Base-by-base conservation (phyloP, 768 basidiomycete genomes). In the Lentinula guzmanii region DNA sequence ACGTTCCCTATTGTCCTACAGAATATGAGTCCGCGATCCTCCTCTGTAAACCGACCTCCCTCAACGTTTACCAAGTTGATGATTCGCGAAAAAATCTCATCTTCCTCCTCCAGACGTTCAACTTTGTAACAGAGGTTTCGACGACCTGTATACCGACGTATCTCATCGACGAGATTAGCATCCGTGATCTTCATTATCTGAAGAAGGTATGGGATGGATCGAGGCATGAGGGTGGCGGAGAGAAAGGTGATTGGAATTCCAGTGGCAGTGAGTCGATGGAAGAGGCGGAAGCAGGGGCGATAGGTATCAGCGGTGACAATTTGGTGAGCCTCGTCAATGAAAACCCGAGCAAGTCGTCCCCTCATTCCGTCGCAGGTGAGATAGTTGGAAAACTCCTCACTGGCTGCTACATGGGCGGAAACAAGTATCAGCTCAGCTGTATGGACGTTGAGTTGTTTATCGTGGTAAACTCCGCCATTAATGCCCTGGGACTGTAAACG, bases 191-290 rank as follows among this genome's bases (percentile, higher is more conserved):
- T 6, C 50, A 60, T 2, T 4, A 16, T 11, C 16, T 52, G n/a
- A 8, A 51, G 51, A 10, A 60, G 52, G 2, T 3, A 5, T 33
- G 50, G 59, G 11, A 60, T 34, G 16, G 35, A 51, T 39, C 34
- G 37, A 16, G 59, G 59, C 48, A 60, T 52, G 3, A 60, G 9
- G 5, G 59, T 39, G 10, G 4, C 59, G 4, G 59, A 60, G 2
- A 60, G 59, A 24, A 52, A 41, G 10, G 59, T 60, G 16, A 60
- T 16, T 11, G 59, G 59, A 28, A 60, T 37, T 7, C 50, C 35
- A 5, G 11, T 3, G 1, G 5, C 18, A 3, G 34, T 52, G 46
- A 60, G 50, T 1, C 28, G 28, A 4, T n/a, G 15, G 37, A 52
- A 39, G n/a, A 35, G 48, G 11, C 48, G 5, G 59, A 60, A 39